Percentiles rank a stretch among this genome's conserved stretches.
Evolutionary conservation across 805 yeast genomes (phyloP).

Genomic region (Monosporozyma unispora): DNA sequence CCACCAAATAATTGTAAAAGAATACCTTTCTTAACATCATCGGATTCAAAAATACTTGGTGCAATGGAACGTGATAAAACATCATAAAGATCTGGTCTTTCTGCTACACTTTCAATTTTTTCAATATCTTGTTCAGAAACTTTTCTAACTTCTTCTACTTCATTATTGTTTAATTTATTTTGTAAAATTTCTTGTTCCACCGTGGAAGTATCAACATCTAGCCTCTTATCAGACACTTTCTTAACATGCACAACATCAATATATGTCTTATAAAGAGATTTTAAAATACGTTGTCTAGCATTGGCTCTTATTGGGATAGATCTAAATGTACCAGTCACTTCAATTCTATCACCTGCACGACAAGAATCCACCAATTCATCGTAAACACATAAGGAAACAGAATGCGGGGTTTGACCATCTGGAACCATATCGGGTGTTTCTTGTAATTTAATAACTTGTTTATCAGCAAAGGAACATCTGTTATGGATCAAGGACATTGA

Average conservation of each 20-base stretch:
- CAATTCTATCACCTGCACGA: constrained; percentile 93
- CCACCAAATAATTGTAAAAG: constrained; percentile 92
- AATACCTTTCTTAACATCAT: constrained; percentile 94
- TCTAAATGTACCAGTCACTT: constrained; percentile 91
- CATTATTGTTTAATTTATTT: constrained; percentile 42
- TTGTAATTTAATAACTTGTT: constrained; percentile 87
- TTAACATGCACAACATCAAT: constrained; percentile 89
- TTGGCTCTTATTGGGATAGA: constrained; percentile 87
- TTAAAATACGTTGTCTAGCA: constrained; percentile 73
- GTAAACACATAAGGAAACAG: constrained; percentile 85
- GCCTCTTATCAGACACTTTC: constrained; percentile 70
- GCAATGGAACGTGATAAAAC: constrained; percentile 84
- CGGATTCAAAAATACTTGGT: constrained; percentile 94
- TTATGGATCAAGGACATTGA: constrained; percentile 90
- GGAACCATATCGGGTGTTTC: constrained; percentile 96
- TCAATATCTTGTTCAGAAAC: constrained; percentile 62
- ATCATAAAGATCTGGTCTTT: constrained; percentile 75
- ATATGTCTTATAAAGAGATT: constrained; percentile 82
- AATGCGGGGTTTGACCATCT: constrained; percentile 97
- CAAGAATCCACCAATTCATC: constrained; percentile 93
- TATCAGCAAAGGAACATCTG: constrained; percentile 87
- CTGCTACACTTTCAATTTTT: constrained; percentile 50
- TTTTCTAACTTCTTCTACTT: constrained; percentile 66
- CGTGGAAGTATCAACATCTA: constrained; percentile 75
- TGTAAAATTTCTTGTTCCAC: constrained; percentile 36